Conservation (phyloP, 805 yeast genomes). For the Sugiyamaella lignohabitans region DNA sequence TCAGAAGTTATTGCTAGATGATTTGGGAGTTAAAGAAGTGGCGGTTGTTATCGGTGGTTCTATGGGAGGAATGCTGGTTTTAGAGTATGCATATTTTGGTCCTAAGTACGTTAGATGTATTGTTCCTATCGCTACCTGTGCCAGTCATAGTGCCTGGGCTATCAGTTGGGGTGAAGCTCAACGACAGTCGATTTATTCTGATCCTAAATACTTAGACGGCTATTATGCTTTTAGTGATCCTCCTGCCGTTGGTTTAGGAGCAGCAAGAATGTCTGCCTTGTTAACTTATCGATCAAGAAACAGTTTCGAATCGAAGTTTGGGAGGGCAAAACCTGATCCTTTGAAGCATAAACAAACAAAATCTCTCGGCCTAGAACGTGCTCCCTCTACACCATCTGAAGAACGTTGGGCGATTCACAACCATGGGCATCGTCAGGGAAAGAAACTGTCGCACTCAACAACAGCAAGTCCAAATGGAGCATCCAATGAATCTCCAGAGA, state of each 20-base stretch:
- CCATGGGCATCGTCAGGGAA: constrained; percentile 56
- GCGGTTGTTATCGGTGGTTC: constrained; percentile 94
- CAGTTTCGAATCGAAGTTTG: constrained; percentile 85
- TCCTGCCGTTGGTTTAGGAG: constrained; percentile 81
- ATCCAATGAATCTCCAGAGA: background rate
- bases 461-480: background rate
- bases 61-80: constrained; percentile 96
- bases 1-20: constrained; percentile 71
- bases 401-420: constrained; percentile 83
- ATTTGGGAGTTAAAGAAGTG: constrained; percentile 66
- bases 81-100: constrained; percentile 79
- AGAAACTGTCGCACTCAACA: constrained; percentile 14
- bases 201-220: constrained; percentile 89
- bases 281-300: constrained; percentile 88
- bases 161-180: constrained; percentile 99
- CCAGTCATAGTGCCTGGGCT: constrained; percentile 97
- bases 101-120: constrained; percentile 58
- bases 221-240: constrained; percentile 73
- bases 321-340: constrained; percentile 67
- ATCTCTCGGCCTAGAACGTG: constrained; percentile 18
- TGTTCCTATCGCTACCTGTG: constrained; percentile 87
- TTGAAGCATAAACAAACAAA: constrained; percentile 33
- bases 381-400: constrained; percentile 44
- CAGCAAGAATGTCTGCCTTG: constrained; percentile 96
- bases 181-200: constrained; percentile 91